Evolutionary conservation across 306 rosid genomes (phyloP), one percentile per base, ranked within the genome.

Genomic region (Elaeagnus macrophylla): DNA sequence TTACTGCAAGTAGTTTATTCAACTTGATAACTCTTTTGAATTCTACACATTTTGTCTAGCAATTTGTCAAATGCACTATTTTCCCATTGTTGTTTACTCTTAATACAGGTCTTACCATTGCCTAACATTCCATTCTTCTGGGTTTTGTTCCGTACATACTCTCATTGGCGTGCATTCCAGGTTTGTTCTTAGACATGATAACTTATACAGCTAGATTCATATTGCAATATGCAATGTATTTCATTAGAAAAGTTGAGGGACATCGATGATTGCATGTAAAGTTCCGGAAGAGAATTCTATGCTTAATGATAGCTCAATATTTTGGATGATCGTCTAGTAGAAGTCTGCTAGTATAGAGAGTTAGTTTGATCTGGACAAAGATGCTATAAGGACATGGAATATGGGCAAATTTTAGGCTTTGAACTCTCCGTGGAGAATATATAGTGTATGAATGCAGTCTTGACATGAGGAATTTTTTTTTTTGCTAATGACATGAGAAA

Each of bases 121-220:
- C 99, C 99, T 46, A 91, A 91, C 54, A 72, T 91, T 36, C 79
- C 91, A 2, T 91, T 87, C 81, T 91, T 91, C 67, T 84, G 99
- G 96, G 51, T 79, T 72, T 73, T 79, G 73, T 84, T 71, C 53
- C 96, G 99, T 48, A 59, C 89, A 18, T 87, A 84, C 61, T 91
- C 99, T 67, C 89, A 91, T 58, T 87, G 99, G 96, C 84, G 95
- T 60, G 99, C 96, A 53, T 72, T 80, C 40, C 78, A 87, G 95
- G 99, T 91, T 16, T 51, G 35, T 60, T 51, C 55, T 59, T 50
- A 48, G 43, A 48, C 44, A 17, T 75, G 53, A 9, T 16, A 17
- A 62, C 49, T 53, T 13, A 41, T 69, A 36, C 52, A 51, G 53
- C 41, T 25, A 43, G 11, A 12, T 60, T 53, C 66, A 20, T 37